phyloP scores from a whole-genome alignment of 2,329 filamentous ascomycete genomes.

The Talaromyces sp. region DNA sequence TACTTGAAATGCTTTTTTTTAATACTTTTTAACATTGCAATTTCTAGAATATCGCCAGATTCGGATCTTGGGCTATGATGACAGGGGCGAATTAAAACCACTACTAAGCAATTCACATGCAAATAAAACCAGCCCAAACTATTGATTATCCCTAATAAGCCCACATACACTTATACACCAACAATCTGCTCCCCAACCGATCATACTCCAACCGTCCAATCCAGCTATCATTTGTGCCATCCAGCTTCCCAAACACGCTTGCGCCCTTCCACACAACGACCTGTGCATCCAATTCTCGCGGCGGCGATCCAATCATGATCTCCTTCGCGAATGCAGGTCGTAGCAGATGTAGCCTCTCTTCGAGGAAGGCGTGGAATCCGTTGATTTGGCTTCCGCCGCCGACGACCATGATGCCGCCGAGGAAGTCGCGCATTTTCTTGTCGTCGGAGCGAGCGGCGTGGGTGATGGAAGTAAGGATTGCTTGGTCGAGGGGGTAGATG shows the following conservation, averaged over 20 bases:
- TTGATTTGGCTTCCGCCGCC: constrained; percentile 80
- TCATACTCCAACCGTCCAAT: constrained; percentile 85
- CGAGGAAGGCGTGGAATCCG: constrained; percentile 75
- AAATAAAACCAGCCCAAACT: not conserved
- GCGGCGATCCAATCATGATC: constrained; percentile 65
- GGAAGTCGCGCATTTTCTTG: constrained; percentile 85
- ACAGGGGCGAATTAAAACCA: not conserved
- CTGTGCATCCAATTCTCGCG: constrained; percentile 91
- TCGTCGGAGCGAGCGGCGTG: constrained; percentile 86
- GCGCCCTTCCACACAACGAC: constrained; percentile 98
- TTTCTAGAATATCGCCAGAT: not conserved
- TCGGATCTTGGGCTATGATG: not conserved
- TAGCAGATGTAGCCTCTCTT: constrained; percentile 71
- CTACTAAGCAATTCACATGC: not conserved
- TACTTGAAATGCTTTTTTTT: not conserved
- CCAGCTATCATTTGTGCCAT: constrained; percentile 89
- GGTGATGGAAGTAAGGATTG: constrained; percentile 83
- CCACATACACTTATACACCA: constrained; percentile 78
- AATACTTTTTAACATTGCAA: not conserved
- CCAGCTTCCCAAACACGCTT: constrained; percentile 89
- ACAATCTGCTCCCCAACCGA: constrained; percentile 71
- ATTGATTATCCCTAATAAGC: constrained; percentile 43
- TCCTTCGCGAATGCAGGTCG: constrained; percentile 62
- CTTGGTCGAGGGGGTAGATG: constrained; percentile 77
- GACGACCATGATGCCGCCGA: constrained; percentile 85